A percentile compares a stretch with the other conserved stretches of the same genome.
These are phyloP conservation scores for Penicillium sp. DNA, from an alignment of 2,329 filamentous ascomycete genomes.

Conservation along the genomic window DNA sequence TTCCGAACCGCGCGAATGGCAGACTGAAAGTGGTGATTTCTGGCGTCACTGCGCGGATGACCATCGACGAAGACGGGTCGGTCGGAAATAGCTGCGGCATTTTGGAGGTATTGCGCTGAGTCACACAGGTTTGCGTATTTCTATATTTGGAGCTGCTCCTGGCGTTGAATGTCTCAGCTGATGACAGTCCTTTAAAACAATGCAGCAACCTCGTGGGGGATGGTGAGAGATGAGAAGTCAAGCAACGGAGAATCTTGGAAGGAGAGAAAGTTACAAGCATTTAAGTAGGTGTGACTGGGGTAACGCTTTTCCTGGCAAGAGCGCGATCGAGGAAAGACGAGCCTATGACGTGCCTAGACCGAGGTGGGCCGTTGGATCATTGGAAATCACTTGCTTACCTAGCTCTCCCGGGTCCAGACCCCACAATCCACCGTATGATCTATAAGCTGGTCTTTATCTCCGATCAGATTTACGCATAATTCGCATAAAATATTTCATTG, in stretches of 20 bases:
- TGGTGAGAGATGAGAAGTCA: not conserved
- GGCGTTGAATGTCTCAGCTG: slow-evolving; percentile 12
- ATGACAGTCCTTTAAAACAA: not conserved
- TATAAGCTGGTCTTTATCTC: not conserved
- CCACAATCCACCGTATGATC: not conserved
- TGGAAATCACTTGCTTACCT: not conserved
- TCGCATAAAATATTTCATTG: not conserved
- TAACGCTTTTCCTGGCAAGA: not conserved
- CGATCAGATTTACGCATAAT: not conserved
- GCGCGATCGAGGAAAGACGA: not conserved
- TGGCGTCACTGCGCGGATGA: slow-evolving; percentile 80
- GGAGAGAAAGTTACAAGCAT: not conserved
- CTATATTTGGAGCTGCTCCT: slow-evolving; percentile 1
- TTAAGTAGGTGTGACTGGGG: not conserved
- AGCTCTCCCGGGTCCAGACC: not conserved
- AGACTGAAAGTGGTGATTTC: slow-evolving; percentile 62
- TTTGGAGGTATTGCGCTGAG: slow-evolving; percentile 10
- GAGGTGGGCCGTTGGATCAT: not conserved
- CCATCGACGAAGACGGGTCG: slow-evolving; percentile 81
- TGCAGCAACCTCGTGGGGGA: not conserved
- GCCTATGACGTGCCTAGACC: not conserved
- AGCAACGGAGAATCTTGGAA: not conserved
- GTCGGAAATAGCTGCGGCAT: slow-evolving; percentile 59
- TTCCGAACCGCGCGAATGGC: slow-evolving; percentile 80
- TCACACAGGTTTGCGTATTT: not conserved